phyloP scores from a whole-genome alignment of 352 stramenopile species.

The Phytopythium mirpurense region DNA sequence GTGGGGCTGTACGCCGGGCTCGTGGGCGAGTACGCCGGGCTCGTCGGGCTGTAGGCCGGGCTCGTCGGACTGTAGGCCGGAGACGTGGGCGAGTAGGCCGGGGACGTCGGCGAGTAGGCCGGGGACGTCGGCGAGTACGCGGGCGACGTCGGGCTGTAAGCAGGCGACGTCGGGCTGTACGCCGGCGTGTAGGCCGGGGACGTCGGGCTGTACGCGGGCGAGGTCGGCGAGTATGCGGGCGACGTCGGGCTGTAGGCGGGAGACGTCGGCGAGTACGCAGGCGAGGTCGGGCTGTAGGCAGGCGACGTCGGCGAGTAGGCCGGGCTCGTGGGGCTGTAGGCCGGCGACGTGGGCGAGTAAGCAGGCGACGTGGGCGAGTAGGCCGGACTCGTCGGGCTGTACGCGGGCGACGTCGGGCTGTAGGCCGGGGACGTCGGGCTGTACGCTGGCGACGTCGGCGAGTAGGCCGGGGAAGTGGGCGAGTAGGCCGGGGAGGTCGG shows the following conservation, averaged over 20 bases:
- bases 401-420: constrained; percentile 84
- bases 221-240: constrained; percentile 56
- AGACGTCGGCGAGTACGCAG: constrained; percentile 53
- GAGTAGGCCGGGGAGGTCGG: constrained; percentile 65
- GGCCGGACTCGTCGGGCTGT: constrained; percentile 80
- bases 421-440: constrained; percentile 78
- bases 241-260: constrained; percentile 63
- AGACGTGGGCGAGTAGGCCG: constrained; percentile 56
- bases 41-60: constrained; percentile 67
- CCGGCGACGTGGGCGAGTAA: constrained; percentile 70
- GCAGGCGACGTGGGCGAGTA: constrained; percentile 57
- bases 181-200: constrained; percentile 58
- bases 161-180: constrained; percentile 47
- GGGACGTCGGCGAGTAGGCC: constrained; percentile 61
- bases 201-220: constrained; percentile 58
- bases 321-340: constrained; percentile 40
- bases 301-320: constrained; percentile 43
- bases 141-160: constrained; percentile 60
- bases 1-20: constrained; percentile 70
- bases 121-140: constrained; percentile 63
- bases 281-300: constrained; percentile 61
- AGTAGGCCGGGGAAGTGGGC: constrained; percentile 78
- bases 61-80: constrained; percentile 63
- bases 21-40: constrained; percentile 72
- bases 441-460: constrained; percentile 75